A percentile compares a stretch with the other conserved stretches of the same genome.
phyloP scores from a whole-genome alignment of 2,329 filamentous ascomycete genomes.

The Chrysoporthe cubensis region DNA sequence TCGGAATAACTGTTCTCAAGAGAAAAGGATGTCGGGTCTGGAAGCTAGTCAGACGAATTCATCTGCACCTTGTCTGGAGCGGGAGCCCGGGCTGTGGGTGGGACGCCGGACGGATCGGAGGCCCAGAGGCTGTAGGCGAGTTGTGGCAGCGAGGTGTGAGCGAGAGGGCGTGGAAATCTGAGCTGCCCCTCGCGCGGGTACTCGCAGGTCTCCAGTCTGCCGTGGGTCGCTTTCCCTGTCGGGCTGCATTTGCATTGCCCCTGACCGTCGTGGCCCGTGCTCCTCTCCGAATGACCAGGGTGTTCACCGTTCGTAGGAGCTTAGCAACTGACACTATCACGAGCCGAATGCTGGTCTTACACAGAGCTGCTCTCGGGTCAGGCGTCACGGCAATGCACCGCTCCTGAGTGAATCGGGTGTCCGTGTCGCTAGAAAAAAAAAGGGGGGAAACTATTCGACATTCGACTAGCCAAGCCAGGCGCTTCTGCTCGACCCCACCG shows the following conservation, averaged over 20 bases:
- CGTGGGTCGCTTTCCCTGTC: neutral
- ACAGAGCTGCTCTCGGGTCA: neutral
- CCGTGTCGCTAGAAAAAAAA: neutral
- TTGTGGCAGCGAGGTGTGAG: neutral
- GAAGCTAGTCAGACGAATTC: neutral
- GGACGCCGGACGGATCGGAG: neutral
- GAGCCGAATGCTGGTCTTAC: neutral
- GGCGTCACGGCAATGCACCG: neutral
- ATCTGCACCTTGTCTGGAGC: neutral
- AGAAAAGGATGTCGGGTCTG: neutral
- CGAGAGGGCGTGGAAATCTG: neutral
- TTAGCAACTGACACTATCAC: conserved; percentile 11
- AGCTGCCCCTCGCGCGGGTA: neutral
- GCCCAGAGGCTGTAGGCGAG: neutral
- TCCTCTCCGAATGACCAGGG: neutral
- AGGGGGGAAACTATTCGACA: neutral
- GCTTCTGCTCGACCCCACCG: neutral
- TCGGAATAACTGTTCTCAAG: neutral
- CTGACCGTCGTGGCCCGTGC: conserved; percentile 7
- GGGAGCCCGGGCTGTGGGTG: neutral
- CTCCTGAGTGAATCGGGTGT: neutral
- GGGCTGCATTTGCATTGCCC: neutral
- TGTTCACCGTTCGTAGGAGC: conserved; percentile 5
- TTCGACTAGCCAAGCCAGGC: neutral
- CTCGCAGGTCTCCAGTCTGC: neutral